Evolutionary conservation across 2,329 filamentous ascomycete genomes (phyloP), one percentile per base, ranked within the genome.

Genomic region (Cytospora piceicola): DNA sequence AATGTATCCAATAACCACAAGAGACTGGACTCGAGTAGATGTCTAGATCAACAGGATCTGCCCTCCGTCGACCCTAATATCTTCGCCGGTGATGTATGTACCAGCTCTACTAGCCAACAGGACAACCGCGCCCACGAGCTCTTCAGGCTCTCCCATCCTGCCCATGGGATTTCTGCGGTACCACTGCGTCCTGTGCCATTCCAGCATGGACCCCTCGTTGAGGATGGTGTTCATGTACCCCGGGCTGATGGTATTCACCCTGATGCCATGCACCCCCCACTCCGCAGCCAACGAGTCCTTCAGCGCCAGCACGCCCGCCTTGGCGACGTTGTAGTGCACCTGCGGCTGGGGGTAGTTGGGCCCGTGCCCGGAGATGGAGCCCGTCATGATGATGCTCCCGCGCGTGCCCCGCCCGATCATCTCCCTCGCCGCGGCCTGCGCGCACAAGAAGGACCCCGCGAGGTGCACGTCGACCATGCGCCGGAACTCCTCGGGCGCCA

Each of bases 191-290:
- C 85, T 79, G 46, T 82, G 82, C 46, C 80, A 79, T 14, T 80
- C 80, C 56, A 91, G 73, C 0, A 84, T 85, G 9, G 83, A 81
- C 0, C 88, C 88, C 66, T 87, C 87, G 71, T 92, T 93, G 57
- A 93, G 76, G 15, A 91, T 85, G 0, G 90, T 92, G 71, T 92
- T 90, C 87, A 93, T 92, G 71, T 93, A 93, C 0, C 90, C 90
- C 0, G 91, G 91, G 49, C 83, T 87, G 54, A 94, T 81, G 22
- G 81, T 85, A 70, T 94, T 93, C 6, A 90, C 87, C 3, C 88
- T 77, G 67, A 94, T 91, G 0, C 91, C 90, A 73, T 89, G 83
- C 1, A 80, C 77, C 0, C 88, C 88, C 90, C 90, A 93, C 75
- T 94, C 91, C 0, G 88, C 89, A 0, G 90, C 90, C 20, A 93